These are phyloP conservation scores for Aurantiochytrium sp. DNA, from an alignment of 108 stramenopile genomes.

Conservation along the genomic window DNA sequence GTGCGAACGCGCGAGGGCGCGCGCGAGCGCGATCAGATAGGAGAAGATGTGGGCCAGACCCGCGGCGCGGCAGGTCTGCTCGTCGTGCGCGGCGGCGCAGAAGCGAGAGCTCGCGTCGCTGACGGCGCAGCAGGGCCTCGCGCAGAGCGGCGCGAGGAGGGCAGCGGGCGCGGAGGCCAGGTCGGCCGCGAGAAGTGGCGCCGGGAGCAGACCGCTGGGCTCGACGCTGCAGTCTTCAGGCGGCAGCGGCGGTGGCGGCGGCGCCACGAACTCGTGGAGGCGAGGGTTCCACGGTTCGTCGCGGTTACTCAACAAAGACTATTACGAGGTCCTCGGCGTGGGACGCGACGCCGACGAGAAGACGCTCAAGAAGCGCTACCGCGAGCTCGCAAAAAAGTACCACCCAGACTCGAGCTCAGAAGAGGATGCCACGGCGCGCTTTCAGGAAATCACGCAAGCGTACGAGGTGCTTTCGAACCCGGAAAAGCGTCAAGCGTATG, in stretches of 20 bases:
- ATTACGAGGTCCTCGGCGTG: conserved; percentile 86
- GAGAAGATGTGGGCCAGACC: no score
- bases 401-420: conserved; percentile 90
- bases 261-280: background rate
- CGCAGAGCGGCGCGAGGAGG: background rate
- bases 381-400: conserved; percentile 84
- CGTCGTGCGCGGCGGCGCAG: no score
- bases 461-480: conserved; percentile 88
- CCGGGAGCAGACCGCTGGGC: no score
- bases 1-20: no score
- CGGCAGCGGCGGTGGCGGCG: background rate
- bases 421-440: conserved; percentile 59
- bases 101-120: no score
- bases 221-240: no score
- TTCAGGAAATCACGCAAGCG: conserved; percentile 83
- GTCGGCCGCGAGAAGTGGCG: no score
- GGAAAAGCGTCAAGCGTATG: conserved; percentile 72
- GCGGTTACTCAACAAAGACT: conserved; percentile 64
- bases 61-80: no score
- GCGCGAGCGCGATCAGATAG: no score
- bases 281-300: background rate
- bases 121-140: background rate
- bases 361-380: conserved; percentile 89
- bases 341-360: conserved; percentile 59
- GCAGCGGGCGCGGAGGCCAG: no score